A percentile compares a stretch with the other conserved stretches of the same genome.
Evolutionary conservation across 108 stramenopile genomes (phyloP).

Genomic region (Skeletonema grethae): DNA sequence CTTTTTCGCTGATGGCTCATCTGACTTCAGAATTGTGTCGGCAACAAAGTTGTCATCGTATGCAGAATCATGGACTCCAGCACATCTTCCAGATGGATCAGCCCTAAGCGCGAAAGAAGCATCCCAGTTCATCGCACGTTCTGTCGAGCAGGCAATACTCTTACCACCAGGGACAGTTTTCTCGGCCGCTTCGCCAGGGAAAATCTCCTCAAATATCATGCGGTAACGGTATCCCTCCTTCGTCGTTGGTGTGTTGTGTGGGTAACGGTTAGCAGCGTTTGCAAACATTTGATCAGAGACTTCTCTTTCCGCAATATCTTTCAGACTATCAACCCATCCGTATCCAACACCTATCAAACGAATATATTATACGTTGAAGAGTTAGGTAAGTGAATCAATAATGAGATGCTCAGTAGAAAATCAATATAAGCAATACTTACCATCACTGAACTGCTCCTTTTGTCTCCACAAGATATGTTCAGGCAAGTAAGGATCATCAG

Average conservation of each 20-base stretch:
- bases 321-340: constrained; percentile 96
- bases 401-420: constrained; percentile 2
- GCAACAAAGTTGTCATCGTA: constrained; percentile 89
- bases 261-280: constrained; percentile 90
- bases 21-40: constrained; percentile 49
- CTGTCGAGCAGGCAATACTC: constrained; percentile 98
- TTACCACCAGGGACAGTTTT: constrained; percentile 97
- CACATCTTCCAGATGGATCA: constrained; percentile 95
- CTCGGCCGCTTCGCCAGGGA: constrained; percentile 95
- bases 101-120: constrained; percentile 81
- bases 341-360: constrained; percentile 88
- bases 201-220: constrained; percentile 95
- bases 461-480: constrained; percentile 97
- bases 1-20: constrained; percentile 67
- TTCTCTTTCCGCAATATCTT: constrained; percentile 89
- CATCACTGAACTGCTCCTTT: constrained; percentile 99
- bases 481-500: constrained; percentile 98
- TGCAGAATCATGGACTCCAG: constrained; percentile 94
- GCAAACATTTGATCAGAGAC: constrained; percentile 95
- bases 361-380: constrained; percentile 2
- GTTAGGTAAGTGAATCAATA: not conserved
- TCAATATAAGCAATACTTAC: constrained; percentile 33
- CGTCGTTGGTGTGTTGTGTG: constrained; percentile 96
- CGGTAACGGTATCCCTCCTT: constrained; percentile 99
- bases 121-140: constrained; percentile 97